These are phyloP conservation scores for Fusarium sulawesiense DNA, from an alignment of 2,329 filamentous ascomycete genomes.

Conservation along the genomic window DNA sequence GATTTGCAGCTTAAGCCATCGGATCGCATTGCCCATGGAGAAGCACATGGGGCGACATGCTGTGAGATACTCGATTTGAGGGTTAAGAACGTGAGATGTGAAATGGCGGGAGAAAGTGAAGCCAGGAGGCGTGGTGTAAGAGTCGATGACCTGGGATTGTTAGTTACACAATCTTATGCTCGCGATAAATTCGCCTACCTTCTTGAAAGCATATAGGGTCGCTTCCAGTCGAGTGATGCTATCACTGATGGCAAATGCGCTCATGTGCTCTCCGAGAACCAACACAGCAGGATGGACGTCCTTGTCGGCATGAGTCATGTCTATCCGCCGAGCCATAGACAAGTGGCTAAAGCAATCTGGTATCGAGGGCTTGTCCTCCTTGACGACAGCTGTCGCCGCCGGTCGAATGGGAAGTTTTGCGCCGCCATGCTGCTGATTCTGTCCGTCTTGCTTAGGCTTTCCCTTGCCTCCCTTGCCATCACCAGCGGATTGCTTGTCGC, in stretches of 20 bases:
- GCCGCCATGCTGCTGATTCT: conserved; percentile 47
- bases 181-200: conserved; percentile 60
- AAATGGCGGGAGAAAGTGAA: conserved; percentile 91
- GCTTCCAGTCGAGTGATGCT: conserved; percentile 89
- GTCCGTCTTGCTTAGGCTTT: conserved; percentile 60
- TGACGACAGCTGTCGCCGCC: conserved; percentile 52
- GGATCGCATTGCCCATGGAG: conserved; percentile 96
- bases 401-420: conserved; percentile 51
- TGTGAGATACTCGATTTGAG: conserved; percentile 94
- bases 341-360: conserved; percentile 85
- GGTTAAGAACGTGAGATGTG: conserved; percentile 88
- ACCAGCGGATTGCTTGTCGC: conserved; percentile 50
- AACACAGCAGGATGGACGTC: conserved; percentile 88
- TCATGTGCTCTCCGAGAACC: conserved; percentile 89
- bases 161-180: conserved; percentile 14
- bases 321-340: conserved; percentile 71
- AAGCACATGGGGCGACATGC: conserved; percentile 96
- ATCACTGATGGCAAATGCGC: conserved; percentile 86
- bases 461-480: conserved; percentile 61
- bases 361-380: conserved; percentile 69
- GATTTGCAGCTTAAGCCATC: conserved; percentile 93
- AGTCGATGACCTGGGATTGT: conserved; percentile 78
- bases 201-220: conserved; percentile 89
- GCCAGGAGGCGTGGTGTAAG: conserved; percentile 89
- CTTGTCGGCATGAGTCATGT: conserved; percentile 71